These are phyloP conservation scores for Ustilago crameri DNA, from an alignment of 1,284 basidiomycete species.

Conservation along the genomic window DNA sequence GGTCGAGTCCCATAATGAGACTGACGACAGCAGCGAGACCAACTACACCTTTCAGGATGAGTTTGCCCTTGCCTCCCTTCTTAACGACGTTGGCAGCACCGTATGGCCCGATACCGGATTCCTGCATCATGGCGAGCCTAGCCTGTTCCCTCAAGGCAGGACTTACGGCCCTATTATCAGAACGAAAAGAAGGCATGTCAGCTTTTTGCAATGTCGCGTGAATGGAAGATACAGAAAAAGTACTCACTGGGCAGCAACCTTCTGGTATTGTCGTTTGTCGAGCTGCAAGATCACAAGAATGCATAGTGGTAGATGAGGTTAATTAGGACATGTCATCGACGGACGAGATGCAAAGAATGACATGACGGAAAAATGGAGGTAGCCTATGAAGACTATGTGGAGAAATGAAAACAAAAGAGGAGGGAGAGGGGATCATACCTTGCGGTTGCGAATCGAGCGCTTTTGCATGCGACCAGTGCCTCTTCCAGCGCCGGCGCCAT, in stretches of 20 bases:
- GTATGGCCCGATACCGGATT: background rate
- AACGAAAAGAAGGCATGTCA: background rate
- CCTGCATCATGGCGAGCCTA: slow-evolving; percentile 5
- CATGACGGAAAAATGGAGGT: background rate
- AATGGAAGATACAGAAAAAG: background rate
- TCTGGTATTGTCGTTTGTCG: slow-evolving; percentile 5
- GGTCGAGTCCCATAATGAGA: slow-evolving; percentile 7
- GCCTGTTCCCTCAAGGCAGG: slow-evolving; percentile 19
- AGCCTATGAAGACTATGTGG: background rate
- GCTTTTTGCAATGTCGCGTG: background rate
- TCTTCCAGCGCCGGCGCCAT: background rate
- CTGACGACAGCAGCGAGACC: slow-evolving; percentile 11
- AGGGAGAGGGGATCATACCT: slow-evolving; percentile 30
- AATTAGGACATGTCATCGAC: slow-evolving; percentile 14
- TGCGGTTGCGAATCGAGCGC: slow-evolving; percentile 23
- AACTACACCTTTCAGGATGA: slow-evolving; percentile 2
- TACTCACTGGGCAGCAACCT: slow-evolving; percentile 21
- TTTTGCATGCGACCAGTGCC: slow-evolving; percentile 26
- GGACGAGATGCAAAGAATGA: background rate
- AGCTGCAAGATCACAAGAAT: slow-evolving; percentile 16
- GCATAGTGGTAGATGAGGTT: background rate
- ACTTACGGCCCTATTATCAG: slow-evolving; percentile 10
- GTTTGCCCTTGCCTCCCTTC: slow-evolving; percentile 1
- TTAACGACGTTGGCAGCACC: background rate
- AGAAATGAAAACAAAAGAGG: background rate